Percentiles rank a stretch among this genome's conserved stretches.
phyloP scores from a whole-genome alignment of 352 stramenopile species.

The Phytophthora hibernalis region DNA sequence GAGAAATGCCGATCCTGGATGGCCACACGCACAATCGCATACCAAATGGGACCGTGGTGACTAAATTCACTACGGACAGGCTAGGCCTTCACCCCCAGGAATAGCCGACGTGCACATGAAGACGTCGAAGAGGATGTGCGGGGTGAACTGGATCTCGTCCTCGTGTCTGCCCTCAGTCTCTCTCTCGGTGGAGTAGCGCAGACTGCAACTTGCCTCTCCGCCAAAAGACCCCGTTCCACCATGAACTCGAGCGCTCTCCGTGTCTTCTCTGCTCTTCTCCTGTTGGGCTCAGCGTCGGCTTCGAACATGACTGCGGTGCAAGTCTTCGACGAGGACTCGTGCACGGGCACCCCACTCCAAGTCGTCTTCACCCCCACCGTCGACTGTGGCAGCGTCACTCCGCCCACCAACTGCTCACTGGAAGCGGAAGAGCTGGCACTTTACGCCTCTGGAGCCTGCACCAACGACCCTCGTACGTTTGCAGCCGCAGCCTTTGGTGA shows the following conservation, averaged over 20 bases:
- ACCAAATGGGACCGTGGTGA: conserved; percentile 11
- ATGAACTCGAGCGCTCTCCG: conserved; percentile 17
- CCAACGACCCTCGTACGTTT: conserved; percentile 18
- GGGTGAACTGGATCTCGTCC: conserved; percentile 18
- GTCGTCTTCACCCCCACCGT: conserved; percentile 24
- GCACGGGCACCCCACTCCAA: conserved; percentile 25
- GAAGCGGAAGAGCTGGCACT: conserved; percentile 24
- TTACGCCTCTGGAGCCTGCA: conserved; percentile 32
- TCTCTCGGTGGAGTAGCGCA: background rate
- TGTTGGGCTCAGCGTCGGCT: background rate
- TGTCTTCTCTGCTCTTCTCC: conserved; percentile 4
- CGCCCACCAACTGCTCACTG: conserved; percentile 10
- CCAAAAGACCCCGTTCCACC: background rate
- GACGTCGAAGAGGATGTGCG: background rate
- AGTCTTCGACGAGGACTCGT: conserved; percentile 27
- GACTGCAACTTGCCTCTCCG: conserved; percentile 10
- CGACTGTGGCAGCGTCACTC: conserved; percentile 13
- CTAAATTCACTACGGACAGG: conserved; percentile 5
- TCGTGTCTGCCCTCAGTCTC: background rate
- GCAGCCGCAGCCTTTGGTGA: conserved; percentile 8
- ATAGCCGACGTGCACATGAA: conserved; percentile 10
- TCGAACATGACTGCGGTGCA: conserved; percentile 24
- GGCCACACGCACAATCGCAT: conserved; percentile 20
- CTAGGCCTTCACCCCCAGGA: background rate
- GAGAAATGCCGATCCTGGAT: background rate